A percentile compares a stretch with the other conserved stretches of the same genome.
Conservation (phyloP, 148 eudicot species). For the Oxyria digyna region DNA sequence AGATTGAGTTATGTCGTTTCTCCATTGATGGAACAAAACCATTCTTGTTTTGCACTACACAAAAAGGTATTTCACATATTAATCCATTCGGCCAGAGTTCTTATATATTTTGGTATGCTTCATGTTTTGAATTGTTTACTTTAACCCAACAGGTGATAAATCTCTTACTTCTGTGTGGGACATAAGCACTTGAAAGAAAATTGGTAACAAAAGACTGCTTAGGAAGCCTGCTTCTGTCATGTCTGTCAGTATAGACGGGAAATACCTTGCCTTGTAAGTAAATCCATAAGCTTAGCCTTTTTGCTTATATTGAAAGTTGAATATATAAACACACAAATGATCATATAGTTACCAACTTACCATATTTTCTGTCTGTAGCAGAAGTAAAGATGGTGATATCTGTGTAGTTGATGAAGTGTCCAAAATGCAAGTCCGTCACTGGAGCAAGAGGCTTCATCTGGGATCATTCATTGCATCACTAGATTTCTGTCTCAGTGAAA, state of each 20-base stretch:
- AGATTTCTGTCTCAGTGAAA: slow-evolving; percentile 92
- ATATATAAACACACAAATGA: too few relatives aligned
- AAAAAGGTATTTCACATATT: slow-evolving; percentile 41
- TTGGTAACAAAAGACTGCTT: slow-evolving; percentile 70
- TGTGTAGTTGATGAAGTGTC: slow-evolving; percentile 84
- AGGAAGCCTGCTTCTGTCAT: slow-evolving; percentile 73
- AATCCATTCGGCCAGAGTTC: background rate
- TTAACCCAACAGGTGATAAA: slow-evolving; percentile 35
- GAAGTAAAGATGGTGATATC: slow-evolving; percentile 92
- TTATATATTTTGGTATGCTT: background rate
- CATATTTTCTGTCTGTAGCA: slow-evolving; percentile 24
- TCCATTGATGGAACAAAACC: slow-evolving; percentile 97
- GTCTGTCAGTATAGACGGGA: slow-evolving; percentile 80
- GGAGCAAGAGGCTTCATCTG: slow-evolving; percentile 85
- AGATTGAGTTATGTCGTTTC: slow-evolving; percentile 80
- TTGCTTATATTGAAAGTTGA: too few relatives aligned
- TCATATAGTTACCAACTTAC: too few relatives aligned
- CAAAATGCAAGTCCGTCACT: slow-evolving; percentile 66
- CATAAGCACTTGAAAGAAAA: slow-evolving; percentile 83
- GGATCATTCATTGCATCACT: slow-evolving; percentile 58
- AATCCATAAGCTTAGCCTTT: too few relatives aligned
- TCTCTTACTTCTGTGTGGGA: slow-evolving; percentile 76
- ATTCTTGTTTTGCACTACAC: slow-evolving; percentile 73
- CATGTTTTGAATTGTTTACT: background rate
- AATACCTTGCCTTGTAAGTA: slow-evolving; percentile 89